Percentiles rank a stretch among this genome's conserved stretches.
phyloP scores from a whole-genome alignment of 2,329 filamentous ascomycete species.

The Fusarium fujikuroi region DNA sequence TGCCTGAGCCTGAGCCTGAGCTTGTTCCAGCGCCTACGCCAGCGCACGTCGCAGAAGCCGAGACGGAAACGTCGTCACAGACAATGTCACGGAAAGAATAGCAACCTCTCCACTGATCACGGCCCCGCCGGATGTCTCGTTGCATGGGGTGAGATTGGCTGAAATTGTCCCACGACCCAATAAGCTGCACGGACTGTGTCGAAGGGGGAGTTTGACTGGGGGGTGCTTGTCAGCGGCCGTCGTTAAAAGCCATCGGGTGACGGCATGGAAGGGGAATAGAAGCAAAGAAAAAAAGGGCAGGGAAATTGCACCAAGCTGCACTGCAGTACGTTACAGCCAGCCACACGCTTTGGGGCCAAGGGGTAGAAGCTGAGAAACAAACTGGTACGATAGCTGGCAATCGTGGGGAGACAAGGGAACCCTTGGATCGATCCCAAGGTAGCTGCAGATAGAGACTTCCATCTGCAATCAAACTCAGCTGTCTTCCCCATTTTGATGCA shows the following conservation, averaged over 20 bases:
- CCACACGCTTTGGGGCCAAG: conserved; percentile 23
- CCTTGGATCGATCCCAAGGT: conserved; percentile 28
- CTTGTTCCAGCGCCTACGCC: conserved; percentile 37
- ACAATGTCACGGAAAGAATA: conserved; percentile 88
- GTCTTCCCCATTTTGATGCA: conserved; percentile 10
- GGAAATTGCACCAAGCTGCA: conserved; percentile 39
- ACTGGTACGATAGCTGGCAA: conserved; percentile 28
- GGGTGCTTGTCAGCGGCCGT: conserved; percentile 44
- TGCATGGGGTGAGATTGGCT: conserved; percentile 81
- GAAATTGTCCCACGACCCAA: conserved; percentile 98
- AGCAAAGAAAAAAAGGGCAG: conserved; percentile 37
- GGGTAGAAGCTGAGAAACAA: conserved; percentile 18
- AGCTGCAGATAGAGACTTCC: conserved; percentile 20
- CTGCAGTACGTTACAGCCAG: conserved; percentile 27
- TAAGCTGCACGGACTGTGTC: conserved; percentile 77
- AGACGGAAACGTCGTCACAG: conserved; percentile 74
- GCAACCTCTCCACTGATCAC: conserved; percentile 85
- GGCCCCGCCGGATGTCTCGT: conserved; percentile 78
- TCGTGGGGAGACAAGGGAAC: conserved; percentile 38
- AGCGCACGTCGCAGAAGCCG: conserved; percentile 39
- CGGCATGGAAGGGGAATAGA: conserved; percentile 38
- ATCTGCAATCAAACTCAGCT: conserved; percentile 9
- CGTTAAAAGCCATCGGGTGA: conserved; percentile 27
- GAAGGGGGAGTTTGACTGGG: conserved; percentile 68
- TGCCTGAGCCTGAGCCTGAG: conserved; percentile 26